Evolutionary conservation across 1,284 basidiomycete genomes (phyloP).

Genomic region (Cryptococcus sp.): DNA sequence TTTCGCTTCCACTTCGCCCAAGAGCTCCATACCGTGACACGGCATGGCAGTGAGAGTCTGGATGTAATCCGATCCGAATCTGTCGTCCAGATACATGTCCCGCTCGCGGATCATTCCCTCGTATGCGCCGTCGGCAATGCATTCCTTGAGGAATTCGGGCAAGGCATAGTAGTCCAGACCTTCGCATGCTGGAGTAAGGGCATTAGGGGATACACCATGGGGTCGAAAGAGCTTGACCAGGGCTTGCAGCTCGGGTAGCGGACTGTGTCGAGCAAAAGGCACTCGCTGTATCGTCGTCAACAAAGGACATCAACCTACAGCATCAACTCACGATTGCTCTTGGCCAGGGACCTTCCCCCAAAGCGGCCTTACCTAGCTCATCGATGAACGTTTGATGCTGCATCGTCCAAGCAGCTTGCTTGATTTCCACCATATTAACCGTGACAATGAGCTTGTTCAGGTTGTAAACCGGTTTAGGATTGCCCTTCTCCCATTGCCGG

Average conservation of each 20-base stretch:
- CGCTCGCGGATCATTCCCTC: constrained; percentile 31
- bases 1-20: neutral
- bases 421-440: constrained; percentile 57
- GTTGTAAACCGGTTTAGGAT: constrained; percentile 21
- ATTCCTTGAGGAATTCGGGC: constrained; percentile 65
- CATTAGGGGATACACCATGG: constrained; percentile 72
- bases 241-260: constrained; percentile 75
- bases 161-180: constrained; percentile 73
- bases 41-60: constrained; percentile 2
- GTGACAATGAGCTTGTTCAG: constrained; percentile 33
- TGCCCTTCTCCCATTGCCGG: constrained; percentile 21
- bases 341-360: constrained; percentile 41
- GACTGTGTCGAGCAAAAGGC: constrained; percentile 79
- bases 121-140: constrained; percentile 53
- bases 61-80: constrained; percentile 13
- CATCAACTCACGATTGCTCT: constrained; percentile 39
- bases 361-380: constrained; percentile 28
- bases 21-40: constrained; percentile 4
- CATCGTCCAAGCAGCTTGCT: constrained; percentile 55
- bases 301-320: neutral
- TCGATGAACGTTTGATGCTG: constrained; percentile 23
- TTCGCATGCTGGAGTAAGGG: constrained; percentile 63
- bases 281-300: constrained; percentile 62
- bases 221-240: constrained; percentile 81
- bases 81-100: constrained; percentile 18